Conservation (phyloP, 2,329 filamentous ascomycete species). For the Cercospora canescens region DNA sequence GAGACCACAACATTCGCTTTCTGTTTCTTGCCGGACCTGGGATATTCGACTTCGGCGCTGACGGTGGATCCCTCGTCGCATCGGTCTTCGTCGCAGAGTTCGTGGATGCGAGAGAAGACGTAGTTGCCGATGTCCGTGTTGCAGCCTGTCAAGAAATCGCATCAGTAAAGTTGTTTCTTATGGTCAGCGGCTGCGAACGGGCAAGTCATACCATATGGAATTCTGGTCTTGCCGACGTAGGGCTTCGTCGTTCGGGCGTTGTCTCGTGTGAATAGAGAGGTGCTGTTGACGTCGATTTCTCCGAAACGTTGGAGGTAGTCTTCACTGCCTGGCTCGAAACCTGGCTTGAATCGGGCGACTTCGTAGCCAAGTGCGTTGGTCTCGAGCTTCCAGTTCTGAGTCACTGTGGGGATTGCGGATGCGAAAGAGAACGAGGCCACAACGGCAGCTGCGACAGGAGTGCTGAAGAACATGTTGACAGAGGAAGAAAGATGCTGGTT, state of each 20-base stretch:
- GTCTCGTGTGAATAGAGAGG: not conserved
- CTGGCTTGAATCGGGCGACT: conserved; percentile 1
- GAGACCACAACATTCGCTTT: not conserved
- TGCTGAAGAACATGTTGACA: not conserved
- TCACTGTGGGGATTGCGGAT: not conserved
- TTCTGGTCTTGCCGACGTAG: conserved; percentile 5
- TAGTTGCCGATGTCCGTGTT: conserved; percentile 6
- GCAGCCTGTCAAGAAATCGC: not conserved
- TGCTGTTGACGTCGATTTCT: not conserved
- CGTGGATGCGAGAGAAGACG: conserved; percentile 7
- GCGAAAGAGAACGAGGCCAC: not conserved
- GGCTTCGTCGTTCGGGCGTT: not conserved
- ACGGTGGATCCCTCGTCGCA: conserved; percentile 1
- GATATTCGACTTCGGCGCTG: conserved; percentile 2
- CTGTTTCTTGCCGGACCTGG: not conserved
- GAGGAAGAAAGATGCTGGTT: not conserved
- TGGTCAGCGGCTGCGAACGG: too few relatives aligned
- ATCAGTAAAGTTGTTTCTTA: not conserved
- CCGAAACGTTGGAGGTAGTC: conserved; percentile 6
- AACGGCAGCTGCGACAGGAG: not conserved
- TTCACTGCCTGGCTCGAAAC: conserved; percentile 4
- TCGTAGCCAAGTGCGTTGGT: conserved; percentile 6
- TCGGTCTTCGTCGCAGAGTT: not conserved
- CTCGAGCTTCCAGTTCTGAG: conserved; percentile 2
- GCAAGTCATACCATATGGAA: not conserved